Evolutionary conservation across 805 yeast species (phyloP), one percentile per base, ranked within the genome.

Genomic region (Metschnikowia koreensis): DNA sequence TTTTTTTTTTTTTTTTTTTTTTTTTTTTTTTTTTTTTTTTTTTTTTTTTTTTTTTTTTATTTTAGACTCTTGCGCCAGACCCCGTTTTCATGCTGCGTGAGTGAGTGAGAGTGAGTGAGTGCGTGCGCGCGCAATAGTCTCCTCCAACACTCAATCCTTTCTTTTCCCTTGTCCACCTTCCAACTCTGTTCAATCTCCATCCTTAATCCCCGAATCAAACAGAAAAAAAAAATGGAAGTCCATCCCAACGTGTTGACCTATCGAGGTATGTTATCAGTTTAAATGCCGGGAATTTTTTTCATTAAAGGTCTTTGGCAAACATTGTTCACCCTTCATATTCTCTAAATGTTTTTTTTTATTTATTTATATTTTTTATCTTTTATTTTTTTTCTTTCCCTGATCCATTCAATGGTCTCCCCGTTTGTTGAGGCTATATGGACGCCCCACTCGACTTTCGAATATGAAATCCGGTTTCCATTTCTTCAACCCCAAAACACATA

Each of bases 241-340:
- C 73, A 81, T 48, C 96, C 96, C 54, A 80, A 76, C 57, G 75
- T 78, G 52, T 78, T 90, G 71, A 92, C 86, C 69, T 90, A 86
- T 70, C 81, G 80, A 63, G 86, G 96, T 88, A 80, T 69, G 94
- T 83, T 45, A 22, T 4, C 22, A 22, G 22, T 22, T 22, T 22
- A 22, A 22, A 3, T 22, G 22, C 22, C 22, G 22, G 22, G 22
- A 22, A 22, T 22, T 22, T 22, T 22, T 3, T 22, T 22, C 4
- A 4, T 22, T 22, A 3, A 22, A 3, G 22, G 4, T 22, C 22
- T 22, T 22, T 4, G 22, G 22, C 22, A 22, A 22, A 22, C 22
- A 22, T 2, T 22, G 22, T 22, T 22, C 22, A 22, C 22, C 22
- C 22, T 22, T 4, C 22, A 22, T 2, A 3, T 22, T 22, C 22